These are phyloP conservation scores for Calycina marina DNA, from an alignment of 2,329 filamentous ascomycete genomes.

Conservation along the genomic window DNA sequence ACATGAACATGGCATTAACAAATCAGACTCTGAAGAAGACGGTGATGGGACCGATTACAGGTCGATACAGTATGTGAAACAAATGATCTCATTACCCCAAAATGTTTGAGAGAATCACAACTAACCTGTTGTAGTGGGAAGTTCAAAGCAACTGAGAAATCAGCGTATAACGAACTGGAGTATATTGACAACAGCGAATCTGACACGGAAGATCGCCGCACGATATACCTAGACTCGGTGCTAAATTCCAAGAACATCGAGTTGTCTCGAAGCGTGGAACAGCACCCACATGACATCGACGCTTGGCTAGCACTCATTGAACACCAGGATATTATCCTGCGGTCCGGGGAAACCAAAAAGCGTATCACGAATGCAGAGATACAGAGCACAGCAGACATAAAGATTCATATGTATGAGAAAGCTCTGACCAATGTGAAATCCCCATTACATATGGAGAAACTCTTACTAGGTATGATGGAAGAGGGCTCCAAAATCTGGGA, in stretches of 20 bases:
- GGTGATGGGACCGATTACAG: conserved; percentile 42
- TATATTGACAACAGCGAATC: conserved; percentile 31
- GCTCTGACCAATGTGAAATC: conserved; percentile 46
- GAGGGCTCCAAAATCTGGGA: conserved; percentile 69
- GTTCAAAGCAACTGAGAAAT: conserved; percentile 29
- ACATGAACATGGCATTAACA: conserved; percentile 18
- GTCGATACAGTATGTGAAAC: too few relatives aligned
- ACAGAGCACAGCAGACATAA: conserved; percentile 62
- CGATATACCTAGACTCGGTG: conserved; percentile 27
- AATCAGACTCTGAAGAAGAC: conserved; percentile 31
- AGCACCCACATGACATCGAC: conserved; percentile 49
- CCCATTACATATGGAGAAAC: conserved; percentile 33
- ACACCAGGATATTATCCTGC: conserved; percentile 58
- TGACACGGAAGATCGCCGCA: conserved; percentile 22
- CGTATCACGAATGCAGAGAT: conserved; percentile 44
- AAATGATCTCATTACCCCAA: too few relatives aligned
- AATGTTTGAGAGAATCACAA: too few relatives aligned
- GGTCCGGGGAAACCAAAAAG: conserved; percentile 30
- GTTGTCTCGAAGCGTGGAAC: conserved; percentile 48
- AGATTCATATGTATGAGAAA: conserved; percentile 64
- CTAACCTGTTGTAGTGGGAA: too few relatives aligned
- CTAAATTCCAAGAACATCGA: conserved; percentile 41
- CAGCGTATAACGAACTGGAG: conserved; percentile 23
- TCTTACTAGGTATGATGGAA: conserved; percentile 56
- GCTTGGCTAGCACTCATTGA: conserved; percentile 68